Evolutionary conservation across 2,329 filamentous ascomycete species (phyloP), one percentile per base, ranked within the genome.

Genomic region (Aspergillus sp.): DNA sequence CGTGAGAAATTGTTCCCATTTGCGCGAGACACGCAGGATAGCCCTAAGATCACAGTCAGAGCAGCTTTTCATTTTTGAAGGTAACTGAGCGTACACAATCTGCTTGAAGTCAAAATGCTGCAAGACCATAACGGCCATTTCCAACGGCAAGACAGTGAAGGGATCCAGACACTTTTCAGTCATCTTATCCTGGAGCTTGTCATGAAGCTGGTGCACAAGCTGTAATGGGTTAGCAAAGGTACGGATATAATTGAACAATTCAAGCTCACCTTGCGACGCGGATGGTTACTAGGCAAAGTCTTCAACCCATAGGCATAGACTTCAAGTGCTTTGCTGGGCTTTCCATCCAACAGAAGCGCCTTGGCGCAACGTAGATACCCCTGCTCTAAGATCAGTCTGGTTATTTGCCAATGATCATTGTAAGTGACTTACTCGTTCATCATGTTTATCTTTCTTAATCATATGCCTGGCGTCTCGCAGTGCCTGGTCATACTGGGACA

Each of bases 261-360:
- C 39, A 12, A 45, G 54, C 52, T 44, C 38, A 66, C 66, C 47
- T 52, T 53, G 42, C 60, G 57, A 13, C 58, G 50, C 7, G 58
- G 47, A 43, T 72, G 65, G 28, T 65, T 58, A n/a, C 64, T 56
- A 7, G 70, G 64, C 13, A 82, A 65, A 37, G 66, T 70, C 47
- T 74, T 76, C 50, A 83, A 62, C n/a, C 77, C 81, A 55, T 78
- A 75, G 27, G 73, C 69, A 60, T 82, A 83, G 26, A 82, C 72
- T 8, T 74, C 70, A 9, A 78, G 53, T 5, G 81, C 81, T 26
- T 71, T 72, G n/a, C 73, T 68, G 2, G 65, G 58, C 54, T 77
- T 79, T 8, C 70, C 67, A 62, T 75, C 72, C 46, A 68, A 47
- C 8, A 66, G 50, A 27, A 73, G 64, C 5, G 70, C 58, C 44